A percentile compares a stretch with the other conserved stretches of the same genome.
phyloP scores from a whole-genome alignment of 371 early-diverging fungal genomes.

The Mucor irregularis region DNA sequence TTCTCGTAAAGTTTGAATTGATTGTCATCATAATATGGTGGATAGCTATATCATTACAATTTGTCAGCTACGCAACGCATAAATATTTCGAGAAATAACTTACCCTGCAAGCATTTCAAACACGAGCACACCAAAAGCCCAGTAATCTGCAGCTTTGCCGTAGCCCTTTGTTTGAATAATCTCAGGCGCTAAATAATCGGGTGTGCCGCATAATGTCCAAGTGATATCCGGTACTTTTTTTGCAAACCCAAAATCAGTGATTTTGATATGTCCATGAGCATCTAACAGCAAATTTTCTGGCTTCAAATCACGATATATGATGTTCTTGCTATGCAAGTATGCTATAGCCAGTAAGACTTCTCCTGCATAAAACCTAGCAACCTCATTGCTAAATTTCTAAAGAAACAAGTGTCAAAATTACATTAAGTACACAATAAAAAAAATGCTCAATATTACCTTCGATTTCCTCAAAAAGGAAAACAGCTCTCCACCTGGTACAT shows the following conservation, averaged over 20 bases:
- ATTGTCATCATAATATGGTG: slow-evolving; percentile 95
- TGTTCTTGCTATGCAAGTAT: slow-evolving; percentile 87
- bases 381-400: slow-evolving; percentile 82
- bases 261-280: slow-evolving; percentile 94
- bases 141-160: slow-evolving; percentile 91
- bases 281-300: slow-evolving; percentile 94
- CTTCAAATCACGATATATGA: slow-evolving; percentile 95
- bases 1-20: slow-evolving; percentile 91
- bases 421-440: too few species aligned
- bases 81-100: background rate
- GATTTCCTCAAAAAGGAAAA: slow-evolving; percentile 71
- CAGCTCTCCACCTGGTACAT: slow-evolving; percentile 92
- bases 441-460: too few species aligned
- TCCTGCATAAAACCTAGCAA: slow-evolving; percentile 82
- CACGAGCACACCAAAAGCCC: slow-evolving; percentile 91
- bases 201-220: slow-evolving; percentile 99
- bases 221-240: slow-evolving; percentile 90
- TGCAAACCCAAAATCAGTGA: slow-evolving; percentile 99
- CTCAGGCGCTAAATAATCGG: slow-evolving; percentile 96
- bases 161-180: slow-evolving; percentile 91
- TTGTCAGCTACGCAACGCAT: too few species aligned
- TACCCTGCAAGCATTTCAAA: slow-evolving; percentile 91
- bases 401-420: too few species aligned
- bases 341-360: slow-evolving; percentile 77
- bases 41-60: slow-evolving; percentile 61